These are phyloP conservation scores for Verticillium nonalfalfae DNA, from an alignment of 2,329 filamentous ascomycete genomes.

Conservation along the genomic window DNA sequence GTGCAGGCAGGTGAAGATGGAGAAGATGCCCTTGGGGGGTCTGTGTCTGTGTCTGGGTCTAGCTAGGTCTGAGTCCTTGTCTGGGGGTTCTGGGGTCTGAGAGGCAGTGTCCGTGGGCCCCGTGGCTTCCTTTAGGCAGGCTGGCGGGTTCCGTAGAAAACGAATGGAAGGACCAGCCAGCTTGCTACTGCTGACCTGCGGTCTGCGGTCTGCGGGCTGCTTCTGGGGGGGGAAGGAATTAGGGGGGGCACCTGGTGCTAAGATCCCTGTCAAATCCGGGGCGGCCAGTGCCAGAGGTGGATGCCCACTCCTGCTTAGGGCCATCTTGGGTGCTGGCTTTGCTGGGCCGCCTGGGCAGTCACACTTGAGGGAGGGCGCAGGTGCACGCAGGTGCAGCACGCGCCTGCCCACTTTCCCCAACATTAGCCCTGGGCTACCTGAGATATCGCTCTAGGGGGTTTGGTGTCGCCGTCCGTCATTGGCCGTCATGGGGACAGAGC, in stretches of 20 bases:
- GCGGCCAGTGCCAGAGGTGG: neutral
- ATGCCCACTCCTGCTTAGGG: neutral
- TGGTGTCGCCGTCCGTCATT: neutral
- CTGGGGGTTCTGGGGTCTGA: neutral
- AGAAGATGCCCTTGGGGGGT: neutral
- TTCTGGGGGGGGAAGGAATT: neutral
- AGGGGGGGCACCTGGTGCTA: neutral
- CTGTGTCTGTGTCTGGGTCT: too few species aligned
- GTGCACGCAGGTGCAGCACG: neutral
- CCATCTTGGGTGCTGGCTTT: neutral
- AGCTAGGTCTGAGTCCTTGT: neutral
- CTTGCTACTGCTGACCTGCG: neutral
- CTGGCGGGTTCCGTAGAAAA: neutral
- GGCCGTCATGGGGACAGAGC: neutral
- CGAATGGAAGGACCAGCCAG: neutral
- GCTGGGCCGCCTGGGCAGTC: neutral
- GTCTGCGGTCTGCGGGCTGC: neutral
- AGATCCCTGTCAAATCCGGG: neutral
- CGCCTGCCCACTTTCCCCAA: constrained; percentile 1
- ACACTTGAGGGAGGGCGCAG: neutral
- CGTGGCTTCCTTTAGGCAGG: neutral
- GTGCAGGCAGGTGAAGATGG: neutral
- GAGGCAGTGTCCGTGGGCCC: neutral
- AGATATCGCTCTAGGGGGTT: neutral
- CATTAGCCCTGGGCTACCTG: neutral